A percentile compares a stretch with the other conserved stretches of the same genome.
Evolutionary conservation across 306 rosid species (phyloP).

Genomic region (Glycyrrhiza uralensis): DNA sequence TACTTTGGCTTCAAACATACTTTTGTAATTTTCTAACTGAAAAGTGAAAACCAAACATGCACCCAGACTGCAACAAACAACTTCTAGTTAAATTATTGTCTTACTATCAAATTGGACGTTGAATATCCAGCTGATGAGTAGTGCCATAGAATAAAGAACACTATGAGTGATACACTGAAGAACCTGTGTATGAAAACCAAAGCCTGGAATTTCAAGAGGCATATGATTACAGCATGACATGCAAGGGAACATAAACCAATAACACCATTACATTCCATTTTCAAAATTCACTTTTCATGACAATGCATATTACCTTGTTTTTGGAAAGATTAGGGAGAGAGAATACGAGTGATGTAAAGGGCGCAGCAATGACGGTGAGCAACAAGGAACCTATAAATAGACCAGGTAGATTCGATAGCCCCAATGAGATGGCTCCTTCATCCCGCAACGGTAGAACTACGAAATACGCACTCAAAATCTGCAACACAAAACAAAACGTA

Average conservation of each 20-base stretch:
- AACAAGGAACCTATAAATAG: constrained; percentile 75
- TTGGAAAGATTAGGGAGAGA: constrained; percentile 73
- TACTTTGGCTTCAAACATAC: no score
- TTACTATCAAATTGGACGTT: constrained; percentile 42
- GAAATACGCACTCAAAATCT: constrained; percentile 95
- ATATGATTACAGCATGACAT: constrained; percentile 42
- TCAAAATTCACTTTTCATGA: not conserved
- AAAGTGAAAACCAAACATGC: no score
- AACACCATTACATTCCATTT: not conserved
- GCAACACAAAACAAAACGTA: not conserved
- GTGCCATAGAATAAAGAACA: constrained; percentile 75
- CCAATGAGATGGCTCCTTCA: constrained; percentile 89
- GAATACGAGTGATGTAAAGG: constrained; percentile 78
- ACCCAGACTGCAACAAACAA: constrained; percentile 17
- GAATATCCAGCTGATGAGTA: constrained; percentile 59
- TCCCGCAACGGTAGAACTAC: constrained; percentile 96
- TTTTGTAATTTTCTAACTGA: no score
- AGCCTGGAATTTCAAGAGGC: constrained; percentile 91
- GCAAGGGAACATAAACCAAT: constrained; percentile 16
- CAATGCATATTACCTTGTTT: constrained; percentile 51
- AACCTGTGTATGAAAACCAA: constrained; percentile 98
- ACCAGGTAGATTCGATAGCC: constrained; percentile 78
- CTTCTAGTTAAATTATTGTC: constrained; percentile 27
- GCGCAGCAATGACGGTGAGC: constrained; percentile 83
- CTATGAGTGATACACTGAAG: constrained; percentile 81